Percentiles rank a stretch among this genome's conserved stretches.
Evolutionary conservation across 306 rosid species (phyloP).

Genomic region (Senna tora): DNA sequence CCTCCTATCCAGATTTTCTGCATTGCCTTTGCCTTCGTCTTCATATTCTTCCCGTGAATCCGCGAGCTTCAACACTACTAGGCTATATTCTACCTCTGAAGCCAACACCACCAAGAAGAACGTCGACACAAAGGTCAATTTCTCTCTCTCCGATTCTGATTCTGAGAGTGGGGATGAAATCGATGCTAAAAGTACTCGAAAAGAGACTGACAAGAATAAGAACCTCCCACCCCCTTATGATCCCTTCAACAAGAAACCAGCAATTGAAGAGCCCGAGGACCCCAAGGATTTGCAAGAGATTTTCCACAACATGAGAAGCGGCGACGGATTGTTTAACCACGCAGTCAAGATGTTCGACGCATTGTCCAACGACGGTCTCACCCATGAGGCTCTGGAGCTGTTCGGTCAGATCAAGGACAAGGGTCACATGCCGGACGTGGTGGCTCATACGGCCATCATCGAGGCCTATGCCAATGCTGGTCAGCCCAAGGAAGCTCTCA

Average conservation of each 20-base stretch:
- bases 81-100: slow-evolving; percentile 32
- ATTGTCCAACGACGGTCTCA: slow-evolving; percentile 76
- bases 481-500: slow-evolving; percentile 67
- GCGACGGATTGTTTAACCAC: slow-evolving; percentile 60
- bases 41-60: background rate
- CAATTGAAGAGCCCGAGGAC: slow-evolving; percentile 57
- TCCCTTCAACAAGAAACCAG: slow-evolving; percentile 68
- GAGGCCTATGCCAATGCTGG: slow-evolving; percentile 74
- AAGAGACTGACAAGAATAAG: slow-evolving; percentile 13
- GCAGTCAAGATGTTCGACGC: slow-evolving; percentile 94
- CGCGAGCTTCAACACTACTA: background rate
- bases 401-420: slow-evolving; percentile 74
- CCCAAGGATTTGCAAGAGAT: slow-evolving; percentile 72
- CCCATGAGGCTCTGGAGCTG: slow-evolving; percentile 76
- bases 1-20: slow-evolving; percentile 21
- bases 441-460: slow-evolving; percentile 68
- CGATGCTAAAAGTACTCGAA: background rate
- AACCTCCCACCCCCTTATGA: slow-evolving; percentile 61
- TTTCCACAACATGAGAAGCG: slow-evolving; percentile 62
- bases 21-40: background rate
- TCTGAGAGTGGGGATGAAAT: slow-evolving; percentile 35
- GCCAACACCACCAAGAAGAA: slow-evolving; percentile 27
- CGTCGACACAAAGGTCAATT: slow-evolving; percentile 51
- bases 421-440: slow-evolving; percentile 80
- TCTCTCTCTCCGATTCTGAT: slow-evolving; percentile 51